phyloP scores from a whole-genome alignment of 106 monocot genomes.

The Narthecium ossifragum region DNA sequence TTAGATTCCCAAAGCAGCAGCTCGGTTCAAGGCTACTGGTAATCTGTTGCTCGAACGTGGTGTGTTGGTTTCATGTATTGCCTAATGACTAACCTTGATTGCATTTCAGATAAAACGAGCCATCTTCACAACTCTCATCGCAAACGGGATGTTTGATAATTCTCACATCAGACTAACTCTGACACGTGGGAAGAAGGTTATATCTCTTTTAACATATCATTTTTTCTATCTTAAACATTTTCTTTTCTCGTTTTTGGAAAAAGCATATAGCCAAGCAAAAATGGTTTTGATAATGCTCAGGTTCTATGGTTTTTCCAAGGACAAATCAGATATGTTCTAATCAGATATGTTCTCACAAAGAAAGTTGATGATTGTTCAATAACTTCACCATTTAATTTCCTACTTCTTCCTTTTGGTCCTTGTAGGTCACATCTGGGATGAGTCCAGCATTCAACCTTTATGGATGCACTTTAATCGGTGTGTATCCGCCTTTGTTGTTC shows the following conservation, averaged over 20 bases:
- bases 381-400: slow-evolving; percentile 2
- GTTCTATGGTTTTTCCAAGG: not conserved
- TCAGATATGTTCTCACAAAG: too few relatives aligned
- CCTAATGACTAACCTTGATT: too few relatives aligned
- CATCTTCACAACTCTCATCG: slow-evolving; percentile 80
- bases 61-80: too few relatives aligned
- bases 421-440: slow-evolving; percentile 99
- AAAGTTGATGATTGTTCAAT: too few relatives aligned
- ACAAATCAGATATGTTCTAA: not conserved
- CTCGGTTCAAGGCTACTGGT: too few relatives aligned
- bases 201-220: slow-evolving; percentile 1
- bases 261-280: not conserved
- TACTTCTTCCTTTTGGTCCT: too few relatives aligned
- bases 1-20: too few relatives aligned
- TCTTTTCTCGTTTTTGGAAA: not conserved
- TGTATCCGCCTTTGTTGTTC: too few relatives aligned
- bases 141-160: slow-evolving; percentile 95
- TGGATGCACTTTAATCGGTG: slow-evolving; percentile 98
- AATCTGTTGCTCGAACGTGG: too few relatives aligned
- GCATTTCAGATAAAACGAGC: slow-evolving; percentile 75
- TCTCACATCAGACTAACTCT: slow-evolving; percentile 92
- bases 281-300: not conserved
- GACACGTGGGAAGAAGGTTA: slow-evolving; percentile 94
- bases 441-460: slow-evolving; percentile 95
- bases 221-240: not conserved